Evolutionary conservation across 1,139 yeast species (phyloP), one percentile per base, ranked within the genome.

Genomic region (Geotrichum bryndzae): DNA sequence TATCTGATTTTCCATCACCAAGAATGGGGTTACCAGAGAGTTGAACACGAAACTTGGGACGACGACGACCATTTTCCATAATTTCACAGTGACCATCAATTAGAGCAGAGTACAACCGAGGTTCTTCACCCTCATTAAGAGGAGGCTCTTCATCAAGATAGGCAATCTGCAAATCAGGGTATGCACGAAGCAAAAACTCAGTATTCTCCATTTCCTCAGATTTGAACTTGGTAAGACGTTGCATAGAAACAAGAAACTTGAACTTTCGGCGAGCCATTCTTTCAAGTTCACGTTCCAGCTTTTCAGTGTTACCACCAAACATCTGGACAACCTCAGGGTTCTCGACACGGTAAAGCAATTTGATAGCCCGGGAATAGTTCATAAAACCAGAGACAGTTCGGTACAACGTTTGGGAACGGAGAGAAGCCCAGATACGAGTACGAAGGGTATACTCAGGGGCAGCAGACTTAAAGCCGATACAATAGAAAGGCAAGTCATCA

Each of bases 1-100:
- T 94, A 84, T 94, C 99, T 72, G 97, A 89, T 79, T 94, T 94
- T 86, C 99, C 99, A 77, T 94, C 99, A 84, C 99, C 99, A 74
- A 94, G 83, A 77, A 94, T 94, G 74, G 99, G 98, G 78, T 94
- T 94, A 82, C 99, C 99, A 70, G 97, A 91, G 70, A 94, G 83
- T 82, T 92, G 97, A 69, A 94, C 86, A 84, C 98, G 88, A 78
- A 91, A 94, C 77, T 92, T 92, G 68, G 99, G 99, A 79, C 97
- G 91, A 81, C 99, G 90, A 79, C 96, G 88, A 72, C 98, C 98
- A 75, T 94, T 91, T 77, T 92, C 97, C 84, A 94, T 83, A 73
- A 94, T 85, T 77, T 94, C 98, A 83, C 97, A 92, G 77, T 94
- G 97, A 72, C 98, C 98, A 81, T 94, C 99, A 78, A 94, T 92